Percentiles rank a stretch among this genome's conserved stretches.
These are phyloP conservation scores for Simmondsia chinensis DNA, from an alignment of 148 eudicot species.

Conservation along the genomic window DNA sequence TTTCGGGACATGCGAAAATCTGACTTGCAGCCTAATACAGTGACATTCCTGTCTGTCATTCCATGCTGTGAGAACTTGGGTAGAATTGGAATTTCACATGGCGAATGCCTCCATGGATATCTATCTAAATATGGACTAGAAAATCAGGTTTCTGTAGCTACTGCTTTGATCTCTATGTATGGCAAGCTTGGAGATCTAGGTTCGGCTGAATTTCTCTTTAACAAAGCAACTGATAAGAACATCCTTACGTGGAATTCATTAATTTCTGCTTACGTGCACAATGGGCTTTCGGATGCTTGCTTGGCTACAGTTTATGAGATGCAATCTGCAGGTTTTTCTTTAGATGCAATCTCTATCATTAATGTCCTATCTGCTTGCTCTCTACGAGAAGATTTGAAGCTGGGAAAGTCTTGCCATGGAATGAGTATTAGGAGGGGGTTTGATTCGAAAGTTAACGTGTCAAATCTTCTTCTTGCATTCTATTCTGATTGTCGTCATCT, in stretches of 20 bases:
- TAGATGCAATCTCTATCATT: constrained; percentile 39
- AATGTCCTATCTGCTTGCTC: constrained; percentile 56
- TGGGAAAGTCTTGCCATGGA: constrained; percentile 66
- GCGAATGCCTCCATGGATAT: constrained; percentile 48
- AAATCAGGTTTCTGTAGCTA: constrained; percentile 30
- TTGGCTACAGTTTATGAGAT: constrained; percentile 33
- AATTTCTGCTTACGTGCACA: constrained; percentile 41
- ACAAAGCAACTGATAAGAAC: constrained; percentile 24
- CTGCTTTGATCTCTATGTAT: constrained; percentile 58
- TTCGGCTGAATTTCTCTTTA: constrained; percentile 35
- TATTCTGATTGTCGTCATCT: constrained; percentile 35
- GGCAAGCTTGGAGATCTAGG: constrained; percentile 40
- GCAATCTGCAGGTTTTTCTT: constrained; percentile 35
- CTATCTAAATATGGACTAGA: constrained; percentile 37
- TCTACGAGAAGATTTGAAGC: constrained; percentile 21
- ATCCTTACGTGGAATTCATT: constrained; percentile 59
- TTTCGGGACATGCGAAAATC: constrained; percentile 29
- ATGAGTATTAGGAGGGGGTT: constrained; percentile 36
- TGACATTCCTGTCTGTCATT: constrained; percentile 51
- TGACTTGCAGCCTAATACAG: constrained; percentile 27
- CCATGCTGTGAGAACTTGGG: constrained; percentile 38
- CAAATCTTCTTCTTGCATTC: constrained; percentile 50
- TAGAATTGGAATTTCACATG: constrained; percentile 19
- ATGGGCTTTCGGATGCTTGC: constrained; percentile 25
- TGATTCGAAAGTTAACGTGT: constrained; percentile 30